Base-by-base conservation (phyloP, 2,329 filamentous ascomycete species). In the Rhinocladiella similis region DNA sequence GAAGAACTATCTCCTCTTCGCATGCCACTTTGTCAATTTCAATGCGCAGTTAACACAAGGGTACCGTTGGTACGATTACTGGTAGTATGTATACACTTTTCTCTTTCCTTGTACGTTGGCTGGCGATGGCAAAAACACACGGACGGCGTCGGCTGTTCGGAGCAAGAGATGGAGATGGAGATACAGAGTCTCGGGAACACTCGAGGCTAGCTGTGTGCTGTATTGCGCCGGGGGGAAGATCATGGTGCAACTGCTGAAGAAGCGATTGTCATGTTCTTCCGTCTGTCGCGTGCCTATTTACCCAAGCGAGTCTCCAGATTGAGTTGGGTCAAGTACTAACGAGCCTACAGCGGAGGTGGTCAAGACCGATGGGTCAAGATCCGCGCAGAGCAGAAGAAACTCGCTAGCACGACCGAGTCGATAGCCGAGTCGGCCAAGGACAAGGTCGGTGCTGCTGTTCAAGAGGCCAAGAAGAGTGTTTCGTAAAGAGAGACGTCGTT, bases 1-100 rank as follows among this genome's bases (percentile, higher is more conserved):
- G 39, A 77, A 77, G 67, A 87, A 87, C 75, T 86, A 86, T 75
- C 82, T 87, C 62, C 82, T 87, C 54, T 87, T 87, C 71, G 84
- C 80, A 63, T 87, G 84, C 75, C 84, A 87, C 72, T 73, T 82
- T 59, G 79, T 86, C 73, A 87, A 87, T 74, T 86, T 84, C 72
- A 73, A 72, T 62, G 81, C 82, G 45, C 84, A 87, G 71, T 63
- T 76, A 43, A 81, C 79, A 29, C 84, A 87, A 69, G 83, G 77
- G 18, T 86, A 85, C 73, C 76, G 84, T 53, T 87, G 83, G 68
- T 60, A 84, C 61, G 79, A 81, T 66, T 84, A 85, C 73, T 85
- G 80, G 80, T 74, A 78, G 75, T 77, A 60, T 57, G 63, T 64
- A 29, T 19, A 45, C 13, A 39, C 41, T n/a, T 45, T 47, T 3